Percentiles rank a stretch among this genome's conserved stretches.
Evolutionary conservation across 169 alveolate species (phyloP).

Genomic region (Fabrea salina): DNA sequence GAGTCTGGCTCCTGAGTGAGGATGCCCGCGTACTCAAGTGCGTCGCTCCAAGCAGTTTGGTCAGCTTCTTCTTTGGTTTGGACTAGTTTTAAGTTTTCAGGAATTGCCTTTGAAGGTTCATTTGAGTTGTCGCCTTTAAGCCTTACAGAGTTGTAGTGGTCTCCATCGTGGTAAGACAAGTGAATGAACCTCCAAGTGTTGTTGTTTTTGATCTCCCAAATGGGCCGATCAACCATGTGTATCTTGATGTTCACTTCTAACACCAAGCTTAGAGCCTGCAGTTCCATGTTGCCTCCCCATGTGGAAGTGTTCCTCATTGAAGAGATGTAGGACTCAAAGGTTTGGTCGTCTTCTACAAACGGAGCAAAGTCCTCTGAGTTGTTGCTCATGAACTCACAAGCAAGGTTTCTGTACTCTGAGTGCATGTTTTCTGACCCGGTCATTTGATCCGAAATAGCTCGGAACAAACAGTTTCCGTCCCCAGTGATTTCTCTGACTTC

Average conservation of each 20-base stretch:
- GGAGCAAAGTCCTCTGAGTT: constrained; percentile 55
- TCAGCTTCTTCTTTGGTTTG: neutral
- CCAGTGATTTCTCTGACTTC: constrained; percentile 35
- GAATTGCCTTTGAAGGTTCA: constrained; percentile 34
- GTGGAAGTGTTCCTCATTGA: constrained; percentile 52
- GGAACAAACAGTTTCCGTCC: constrained; percentile 82
- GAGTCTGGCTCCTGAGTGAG: neutral
- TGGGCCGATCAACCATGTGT: constrained; percentile 59
- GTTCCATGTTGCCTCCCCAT: constrained; percentile 85
- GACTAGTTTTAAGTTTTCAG: constrained; percentile 22
- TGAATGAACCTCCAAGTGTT: constrained; percentile 36
- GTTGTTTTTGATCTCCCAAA: constrained; percentile 38
- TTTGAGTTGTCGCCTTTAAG: constrained; percentile 42
- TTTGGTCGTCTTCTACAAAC: constrained; percentile 76
- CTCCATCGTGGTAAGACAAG: constrained; percentile 65
- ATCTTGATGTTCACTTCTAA: constrained; percentile 42
- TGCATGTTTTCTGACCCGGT: constrained; percentile 61
- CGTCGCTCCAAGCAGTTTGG: neutral
- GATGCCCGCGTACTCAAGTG: neutral
- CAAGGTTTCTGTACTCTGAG: constrained; percentile 51
- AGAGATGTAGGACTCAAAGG: constrained; percentile 67
- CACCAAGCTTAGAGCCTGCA: constrained; percentile 56
- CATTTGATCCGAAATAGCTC: constrained; percentile 71
- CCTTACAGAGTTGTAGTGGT: constrained; percentile 66
- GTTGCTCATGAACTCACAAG: constrained; percentile 54